A percentile compares a stretch with the other conserved stretches of the same genome.
Conservation (phyloP, 2,329 filamentous ascomycete species). For the Camptophora hylomeconis region DNA sequence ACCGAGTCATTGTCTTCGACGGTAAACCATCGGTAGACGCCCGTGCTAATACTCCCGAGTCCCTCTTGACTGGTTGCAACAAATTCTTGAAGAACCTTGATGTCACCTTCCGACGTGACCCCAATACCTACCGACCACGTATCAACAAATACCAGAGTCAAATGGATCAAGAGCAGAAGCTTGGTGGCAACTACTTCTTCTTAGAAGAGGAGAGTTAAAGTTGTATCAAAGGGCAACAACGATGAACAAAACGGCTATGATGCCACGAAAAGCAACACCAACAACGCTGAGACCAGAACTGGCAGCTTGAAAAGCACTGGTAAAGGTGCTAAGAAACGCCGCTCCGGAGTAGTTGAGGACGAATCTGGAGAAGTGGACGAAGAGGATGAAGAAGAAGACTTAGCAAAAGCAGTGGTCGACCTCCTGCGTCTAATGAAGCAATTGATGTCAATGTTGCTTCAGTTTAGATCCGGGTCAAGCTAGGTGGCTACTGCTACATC, state of each 20-base stretch:
- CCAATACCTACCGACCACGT: conserved; percentile 86
- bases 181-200: conserved; percentile 94
- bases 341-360: conserved; percentile 40
- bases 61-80: conserved; percentile 90
- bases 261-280: conserved; percentile 21
- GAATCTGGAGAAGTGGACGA: conserved; percentile 40
- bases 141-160: conserved; percentile 97
- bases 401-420: conserved; percentile 3
- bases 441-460: neutral
- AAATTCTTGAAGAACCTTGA: conserved; percentile 91
- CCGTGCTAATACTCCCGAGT: conserved; percentile 81
- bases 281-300: conserved; percentile 23
- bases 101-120: conserved; percentile 96
- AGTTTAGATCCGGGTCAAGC: conserved; percentile 5
- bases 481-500: conserved; percentile 7
- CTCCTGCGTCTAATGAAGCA: conserved; percentile 3
- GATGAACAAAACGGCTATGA: conserved; percentile 9
- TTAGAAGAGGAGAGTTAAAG: conserved; percentile 72
- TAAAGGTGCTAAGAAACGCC: conserved; percentile 25
- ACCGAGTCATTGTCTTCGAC: conserved; percentile 97
- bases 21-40: conserved; percentile 80
- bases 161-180: conserved; percentile 95
- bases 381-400: conserved; percentile 5
- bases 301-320: conserved; percentile 29
- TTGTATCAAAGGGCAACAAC: conserved; percentile 39